A percentile compares a stretch with the other conserved stretches of the same genome.
Conservation (phyloP, 2,329 filamentous ascomycete species). For the Ceratocystis destructans region DNA sequence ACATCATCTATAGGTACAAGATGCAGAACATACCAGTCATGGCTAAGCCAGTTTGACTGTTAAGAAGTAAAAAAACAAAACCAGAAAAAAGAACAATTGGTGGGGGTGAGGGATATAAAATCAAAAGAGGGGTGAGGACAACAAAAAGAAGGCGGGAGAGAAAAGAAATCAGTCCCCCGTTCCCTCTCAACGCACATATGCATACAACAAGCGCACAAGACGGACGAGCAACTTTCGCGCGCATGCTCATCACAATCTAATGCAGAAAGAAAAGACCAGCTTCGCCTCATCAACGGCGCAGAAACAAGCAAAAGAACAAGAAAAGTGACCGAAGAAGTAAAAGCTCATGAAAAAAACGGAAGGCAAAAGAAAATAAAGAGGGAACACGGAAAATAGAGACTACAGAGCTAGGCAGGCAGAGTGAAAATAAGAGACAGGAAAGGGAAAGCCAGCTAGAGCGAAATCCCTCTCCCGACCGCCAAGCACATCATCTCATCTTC, state of each 20-base stretch:
- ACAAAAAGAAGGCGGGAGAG: background rate
- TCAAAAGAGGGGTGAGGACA: background rate
- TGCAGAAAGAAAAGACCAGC: slow-evolving; percentile 4
- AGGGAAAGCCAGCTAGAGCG: background rate
- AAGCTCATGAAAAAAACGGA: background rate
- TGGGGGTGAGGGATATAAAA: too few species aligned
- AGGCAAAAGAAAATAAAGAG: background rate
- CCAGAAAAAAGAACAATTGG: background rate
- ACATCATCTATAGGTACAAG: background rate
- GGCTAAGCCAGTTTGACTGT: too few species aligned
- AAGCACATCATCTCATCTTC: background rate
- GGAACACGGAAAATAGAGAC: background rate
- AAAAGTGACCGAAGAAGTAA: background rate
- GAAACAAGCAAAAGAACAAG: slow-evolving; percentile 4
- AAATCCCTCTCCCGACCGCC: background rate
- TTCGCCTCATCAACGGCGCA: background rate
- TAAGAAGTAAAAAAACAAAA: background rate
- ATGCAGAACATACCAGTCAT: background rate
- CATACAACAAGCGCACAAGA: background rate
- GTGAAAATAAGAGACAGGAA: slow-evolving; percentile 1
- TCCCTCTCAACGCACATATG: background rate
- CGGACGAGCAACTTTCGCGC: background rate
- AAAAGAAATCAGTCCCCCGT: background rate
- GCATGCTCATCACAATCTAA: background rate
- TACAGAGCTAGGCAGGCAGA: background rate